phyloP scores from a whole-genome alignment of 306 rosid species.

The Gastrolobium bilobum region DNA sequence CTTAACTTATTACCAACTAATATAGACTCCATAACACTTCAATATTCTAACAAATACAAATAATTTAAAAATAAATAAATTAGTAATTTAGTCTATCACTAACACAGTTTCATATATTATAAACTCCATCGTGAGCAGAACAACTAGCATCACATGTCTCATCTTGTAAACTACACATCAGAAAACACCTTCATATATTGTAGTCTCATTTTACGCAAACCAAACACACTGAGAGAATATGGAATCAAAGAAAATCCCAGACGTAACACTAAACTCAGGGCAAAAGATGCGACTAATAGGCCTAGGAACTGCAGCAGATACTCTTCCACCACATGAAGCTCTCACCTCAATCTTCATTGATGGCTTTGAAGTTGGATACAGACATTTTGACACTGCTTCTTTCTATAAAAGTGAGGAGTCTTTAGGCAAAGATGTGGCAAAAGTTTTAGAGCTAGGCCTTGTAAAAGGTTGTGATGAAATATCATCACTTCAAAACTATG shows the following conservation, averaged over 20 bases:
- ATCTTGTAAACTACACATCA: not conserved
- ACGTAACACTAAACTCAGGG: slow-evolving; percentile 49
- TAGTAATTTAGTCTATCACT: too few species aligned
- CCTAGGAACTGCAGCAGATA: slow-evolving; percentile 42
- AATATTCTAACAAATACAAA: too few species aligned
- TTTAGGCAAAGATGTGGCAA: slow-evolving; percentile 53
- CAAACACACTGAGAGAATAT: slow-evolving; percentile 7
- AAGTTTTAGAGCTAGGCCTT: slow-evolving; percentile 55
- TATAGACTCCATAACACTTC: too few species aligned
- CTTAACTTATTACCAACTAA: too few species aligned
- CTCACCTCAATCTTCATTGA: slow-evolving; percentile 40
- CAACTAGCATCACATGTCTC: too few species aligned
- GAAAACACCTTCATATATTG: not conserved
- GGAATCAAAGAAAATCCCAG: slow-evolving; percentile 45
- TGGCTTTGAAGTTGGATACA: slow-evolving; percentile 41
- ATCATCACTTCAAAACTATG: slow-evolving; percentile 68
- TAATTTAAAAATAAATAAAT: too few species aligned
- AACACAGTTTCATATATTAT: too few species aligned
- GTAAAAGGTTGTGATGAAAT: slow-evolving; percentile 55
- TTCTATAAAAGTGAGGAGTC: slow-evolving; percentile 51
- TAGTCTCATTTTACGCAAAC: not conserved
- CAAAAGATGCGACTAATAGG: slow-evolving; percentile 48
- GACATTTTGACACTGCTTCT: slow-evolving; percentile 57
- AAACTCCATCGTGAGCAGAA: too few species aligned
- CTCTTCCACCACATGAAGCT: slow-evolving; percentile 44